Percentiles rank a stretch among this genome's conserved stretches.
These are phyloP conservation scores for Mycena capillaripes DNA, from an alignment of 768 basidiomycete species.

Conservation along the genomic window DNA sequence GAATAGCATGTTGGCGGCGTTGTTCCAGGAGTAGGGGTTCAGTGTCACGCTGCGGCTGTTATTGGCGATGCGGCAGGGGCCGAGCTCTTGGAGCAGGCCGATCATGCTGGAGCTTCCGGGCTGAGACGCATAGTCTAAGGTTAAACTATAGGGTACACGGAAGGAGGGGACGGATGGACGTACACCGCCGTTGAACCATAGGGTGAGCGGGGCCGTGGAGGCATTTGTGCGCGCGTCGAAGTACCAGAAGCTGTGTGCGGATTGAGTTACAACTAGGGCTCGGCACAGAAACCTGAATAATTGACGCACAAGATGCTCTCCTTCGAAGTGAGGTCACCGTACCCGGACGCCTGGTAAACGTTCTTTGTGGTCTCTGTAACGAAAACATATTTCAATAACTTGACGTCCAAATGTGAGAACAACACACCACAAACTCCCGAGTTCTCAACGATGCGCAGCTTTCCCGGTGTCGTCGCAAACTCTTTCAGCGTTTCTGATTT, in stretches of 20 bases:
- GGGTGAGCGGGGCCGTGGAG: slow-evolving; percentile 53
- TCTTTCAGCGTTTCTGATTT: slow-evolving; percentile 4
- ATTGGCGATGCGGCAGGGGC: slow-evolving; percentile 65
- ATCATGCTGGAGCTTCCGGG: slow-evolving; percentile 54
- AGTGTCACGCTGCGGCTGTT: slow-evolving; percentile 48
- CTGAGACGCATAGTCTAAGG: slow-evolving; percentile 16
- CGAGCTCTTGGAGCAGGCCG: slow-evolving; percentile 69
- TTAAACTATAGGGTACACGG: background rate
- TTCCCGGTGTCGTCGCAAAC: slow-evolving; percentile 37
- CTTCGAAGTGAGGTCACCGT: slow-evolving; percentile 54
- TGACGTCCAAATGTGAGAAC: background rate
- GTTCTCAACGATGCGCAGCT: background rate
- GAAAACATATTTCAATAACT: background rate
- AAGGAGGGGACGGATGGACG: slow-evolving; percentile 39
- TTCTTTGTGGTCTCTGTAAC: slow-evolving; percentile 38
- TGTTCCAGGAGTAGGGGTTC: slow-evolving; percentile 39
- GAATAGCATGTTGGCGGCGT: background rate
- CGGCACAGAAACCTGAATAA: background rate
- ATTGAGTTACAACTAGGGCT: background rate
- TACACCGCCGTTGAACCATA: slow-evolving; percentile 60
- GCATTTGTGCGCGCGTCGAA: slow-evolving; percentile 58
- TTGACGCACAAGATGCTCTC: slow-evolving; percentile 54
- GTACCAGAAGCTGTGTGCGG: slow-evolving; percentile 57
- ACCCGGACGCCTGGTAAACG: slow-evolving; percentile 58
- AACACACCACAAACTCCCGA: slow-evolving; percentile 29